Evolutionary conservation across 2,329 filamentous ascomycete species (phyloP).

Genomic region (Verticillium klebahnii): DNA sequence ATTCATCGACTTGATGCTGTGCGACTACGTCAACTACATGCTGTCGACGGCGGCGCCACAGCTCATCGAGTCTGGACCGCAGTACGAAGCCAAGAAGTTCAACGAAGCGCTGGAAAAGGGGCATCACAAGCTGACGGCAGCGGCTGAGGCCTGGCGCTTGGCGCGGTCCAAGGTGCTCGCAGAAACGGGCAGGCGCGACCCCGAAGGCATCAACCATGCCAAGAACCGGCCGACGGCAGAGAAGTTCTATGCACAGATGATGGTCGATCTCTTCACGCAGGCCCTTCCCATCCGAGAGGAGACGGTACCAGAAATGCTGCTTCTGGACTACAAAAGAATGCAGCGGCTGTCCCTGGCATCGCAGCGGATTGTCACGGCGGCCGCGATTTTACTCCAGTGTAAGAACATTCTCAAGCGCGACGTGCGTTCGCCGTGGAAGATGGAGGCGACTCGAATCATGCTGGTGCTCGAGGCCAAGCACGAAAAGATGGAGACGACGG

Average conservation of each 20-base stretch:
- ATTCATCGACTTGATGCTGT: constrained; percentile 71
- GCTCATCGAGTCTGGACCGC: constrained; percentile 64
- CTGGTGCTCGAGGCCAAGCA: constrained; percentile 57
- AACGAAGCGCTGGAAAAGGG: constrained; percentile 57
- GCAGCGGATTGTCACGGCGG: constrained; percentile 63
- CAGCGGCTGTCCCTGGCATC: constrained; percentile 30
- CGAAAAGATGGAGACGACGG: constrained; percentile 45
- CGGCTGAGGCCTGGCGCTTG: constrained; percentile 61
- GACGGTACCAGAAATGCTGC: constrained; percentile 68
- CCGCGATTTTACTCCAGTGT: constrained; percentile 70
- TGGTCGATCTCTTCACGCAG: constrained; percentile 71
- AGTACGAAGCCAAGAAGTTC: constrained; percentile 73
- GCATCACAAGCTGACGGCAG: constrained; percentile 49
- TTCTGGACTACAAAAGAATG: constrained; percentile 63
- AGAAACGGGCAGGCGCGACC: constrained; percentile 65
- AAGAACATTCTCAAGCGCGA: constrained; percentile 82
- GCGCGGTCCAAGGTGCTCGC: constrained; percentile 60
- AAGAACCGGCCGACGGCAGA: constrained; percentile 60
- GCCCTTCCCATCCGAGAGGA: constrained; percentile 49
- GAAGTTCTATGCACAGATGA: constrained; percentile 70
- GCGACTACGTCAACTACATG: constrained; percentile 80
- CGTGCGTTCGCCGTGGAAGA: constrained; percentile 72
- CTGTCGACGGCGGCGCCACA: constrained; percentile 67
- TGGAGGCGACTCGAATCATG: constrained; percentile 67
- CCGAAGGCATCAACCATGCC: constrained; percentile 59